Evolutionary conservation across 108 stramenopile genomes (phyloP), one percentile per base, ranked within the genome.

Genomic region (Licmophora abbreviata): DNA sequence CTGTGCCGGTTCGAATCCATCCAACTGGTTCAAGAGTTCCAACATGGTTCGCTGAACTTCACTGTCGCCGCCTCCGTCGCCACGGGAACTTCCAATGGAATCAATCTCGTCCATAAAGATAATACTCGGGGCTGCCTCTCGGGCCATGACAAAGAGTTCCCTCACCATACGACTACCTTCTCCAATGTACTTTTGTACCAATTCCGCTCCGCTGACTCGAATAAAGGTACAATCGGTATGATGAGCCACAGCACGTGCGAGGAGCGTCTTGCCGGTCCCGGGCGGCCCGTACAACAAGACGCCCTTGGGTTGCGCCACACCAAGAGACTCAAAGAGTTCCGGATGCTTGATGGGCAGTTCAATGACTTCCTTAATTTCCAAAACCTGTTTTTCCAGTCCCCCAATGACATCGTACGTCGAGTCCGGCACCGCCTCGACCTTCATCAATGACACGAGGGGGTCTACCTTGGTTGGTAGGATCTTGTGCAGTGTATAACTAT

Each of bases 41-140:
- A 99, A 76, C 98, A 99, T 99, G 51, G 98, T 99, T 26, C 98
- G 83, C 64, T 97, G 96, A 10, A 99, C 98, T 73, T 99, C 98
- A 9, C 89, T 90, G 66, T 99, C 98, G 7, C 96, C 98, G 24
- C 93, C 90, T 30, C 88, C 84, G 28, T 86, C 94, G 28, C 64
- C 60, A 22, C 99, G 73, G 22, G 76, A 62, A 30, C 73, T 69
- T 12, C 99, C 99, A 52, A 99, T 97, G 60, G 92, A 93, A 63
- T 99, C 99, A 59, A 98, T 95, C 67, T 99, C 99, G 64, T 99
- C 99, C 99, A 99, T 98, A 59, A 99, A 99, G 55, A 99, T 99
- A 66, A 99, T 99, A 51, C 82, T 83, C 9, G 99, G 99, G 11
- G 96, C 93, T 0, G 95, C 94, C 73, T 99, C 97, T 18, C 97